Base-by-base conservation (phyloP, 768 basidiomycete genomes). In the Daedaleopsis nitida region DNA sequence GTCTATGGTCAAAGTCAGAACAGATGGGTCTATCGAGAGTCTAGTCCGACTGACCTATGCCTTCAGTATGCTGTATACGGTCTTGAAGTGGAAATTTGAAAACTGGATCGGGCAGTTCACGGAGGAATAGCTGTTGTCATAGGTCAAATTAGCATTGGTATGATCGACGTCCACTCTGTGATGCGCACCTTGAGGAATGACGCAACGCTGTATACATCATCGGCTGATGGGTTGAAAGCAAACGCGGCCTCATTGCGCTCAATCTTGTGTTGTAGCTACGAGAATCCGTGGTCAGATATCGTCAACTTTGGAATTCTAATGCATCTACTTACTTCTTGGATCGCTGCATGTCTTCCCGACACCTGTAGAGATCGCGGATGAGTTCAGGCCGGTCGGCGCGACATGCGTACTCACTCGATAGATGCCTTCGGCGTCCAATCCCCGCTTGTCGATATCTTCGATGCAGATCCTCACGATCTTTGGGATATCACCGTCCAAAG, bases 41-140 rank as follows among this genome's bases (percentile, higher is more conserved):
- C n/a, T n/a, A n/a, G n/a, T 14, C 0, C 17, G 7, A 68, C 76
- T 39, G 65, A 92, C 94, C 88, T 72, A 87, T 75, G 65, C 87
- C 86, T 65, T 92, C 89, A 0, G 87, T 86, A 69, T 94, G 86
- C 65, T 93, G 89, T 27, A 91, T 78, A 21, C 95, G 85, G 66
- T 97, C 95, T 62, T 87, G 83, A 17, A 93, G 75, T 11, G 90
- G 80, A 68, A 89, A 90, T 69, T 77, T 87, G 77, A 97, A 96
- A 19, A 97, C 80, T 4, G 95, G 92, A 69, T 97, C 95, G 1
- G 94, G 93, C 16, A 97, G 77, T 69, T 92, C 91, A 55, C 95
- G 86, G 23, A 96, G 78, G 76, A 96, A 37, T 49, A 60, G 56
- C 56, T 57, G 14, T 44, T 17, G 14, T 12, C 10, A n/a, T 21